phyloP scores from a whole-genome alignment of 768 basidiomycete species.

The Gloeophyllum trabeum region DNA sequence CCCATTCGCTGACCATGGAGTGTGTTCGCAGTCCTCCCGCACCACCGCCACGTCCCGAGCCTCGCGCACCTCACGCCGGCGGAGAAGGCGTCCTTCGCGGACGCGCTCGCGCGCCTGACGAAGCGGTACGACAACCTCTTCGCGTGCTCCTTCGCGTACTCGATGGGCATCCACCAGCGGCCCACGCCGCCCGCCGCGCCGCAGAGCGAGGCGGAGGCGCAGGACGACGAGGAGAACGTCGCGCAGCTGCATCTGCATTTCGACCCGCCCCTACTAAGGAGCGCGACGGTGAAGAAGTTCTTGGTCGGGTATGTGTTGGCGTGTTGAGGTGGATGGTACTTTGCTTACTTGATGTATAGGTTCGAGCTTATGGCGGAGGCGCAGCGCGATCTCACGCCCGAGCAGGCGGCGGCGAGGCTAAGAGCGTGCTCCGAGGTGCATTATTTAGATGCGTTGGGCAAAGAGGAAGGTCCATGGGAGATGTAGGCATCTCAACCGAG shows the following conservation, averaged over 20 bases:
- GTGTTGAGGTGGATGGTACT: neutral
- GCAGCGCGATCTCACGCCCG: constrained; percentile 83
- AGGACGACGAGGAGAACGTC: constrained; percentile 34
- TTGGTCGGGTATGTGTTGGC: constrained; percentile 60
- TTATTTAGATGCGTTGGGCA: constrained; percentile 35
- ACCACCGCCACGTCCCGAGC: constrained; percentile 69
- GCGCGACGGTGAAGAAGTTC: constrained; percentile 79
- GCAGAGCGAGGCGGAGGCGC: constrained; percentile 14
- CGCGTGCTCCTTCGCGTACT: constrained; percentile 83
- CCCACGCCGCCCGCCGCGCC: constrained; percentile 35
- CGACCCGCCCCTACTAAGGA: constrained; percentile 73
- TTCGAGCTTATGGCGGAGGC: constrained; percentile 88
- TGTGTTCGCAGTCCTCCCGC: constrained; percentile 65
- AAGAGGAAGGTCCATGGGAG: too few relatives aligned
- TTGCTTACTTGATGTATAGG: constrained; percentile 21
- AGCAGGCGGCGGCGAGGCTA: constrained; percentile 68
- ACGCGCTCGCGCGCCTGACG: constrained; percentile 52
- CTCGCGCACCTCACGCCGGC: constrained; percentile 44
- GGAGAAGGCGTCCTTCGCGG: constrained; percentile 57
- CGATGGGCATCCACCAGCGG: constrained; percentile 89
- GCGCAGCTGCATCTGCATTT: constrained; percentile 87
- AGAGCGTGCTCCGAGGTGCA: constrained; percentile 47
- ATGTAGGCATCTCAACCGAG: too few relatives aligned
- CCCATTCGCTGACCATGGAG: neutral
- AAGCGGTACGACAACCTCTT: constrained; percentile 73